Base-by-base conservation (phyloP, 805 yeast genomes). In the Teunomyces tritomae region DNA sequence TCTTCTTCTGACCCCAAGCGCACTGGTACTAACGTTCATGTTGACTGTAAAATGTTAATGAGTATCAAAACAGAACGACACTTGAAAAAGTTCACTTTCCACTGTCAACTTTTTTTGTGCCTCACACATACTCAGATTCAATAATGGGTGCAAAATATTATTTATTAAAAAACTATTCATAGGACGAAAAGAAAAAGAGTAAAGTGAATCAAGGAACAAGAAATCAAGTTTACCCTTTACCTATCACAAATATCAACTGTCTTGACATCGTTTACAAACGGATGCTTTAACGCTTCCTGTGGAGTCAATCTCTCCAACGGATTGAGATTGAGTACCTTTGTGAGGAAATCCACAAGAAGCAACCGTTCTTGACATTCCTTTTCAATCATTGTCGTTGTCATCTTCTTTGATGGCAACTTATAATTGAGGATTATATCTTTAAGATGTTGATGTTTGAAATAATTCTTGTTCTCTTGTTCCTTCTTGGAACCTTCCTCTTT, bases 301-400 rank as follows among this genome's bases (percentile, higher is more conserved):
- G 99, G 99, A 0, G 97, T 89, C 86, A 97, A 87, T 57, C 99
- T 80, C 64, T 90, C 96, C 57, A 94, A 76, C 0, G 99, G 99
- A 64, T 92, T 91, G 58, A 89, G 66, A 54, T 85, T 88, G 51
- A 94, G 71, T 8, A 89, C 77, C 24, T 96, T 96, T 37, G 74
- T 67, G 43, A 94, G 73, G 57, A 94, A 89, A 64, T 92, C 96
- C 24, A 84, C 73, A 48, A 92, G 74, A 35, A 87, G 76, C 43
- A 74, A 76, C 42, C 98, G 74, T 54, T 88, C 89, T 44, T 74
- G 76, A 72, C 84, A 74, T 64, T 92, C 97, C 56, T 78, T 78
- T 48, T 87, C 96, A 30, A 76, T 65, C 78, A 74, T 71, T 5
- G 68, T 53, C 43, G 67, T 70, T 0, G 78, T 76, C 79, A 83